Evolutionary conservation across 2,329 filamentous ascomycete genomes (phyloP).

Genomic region (Colletotrichum siamense): DNA sequence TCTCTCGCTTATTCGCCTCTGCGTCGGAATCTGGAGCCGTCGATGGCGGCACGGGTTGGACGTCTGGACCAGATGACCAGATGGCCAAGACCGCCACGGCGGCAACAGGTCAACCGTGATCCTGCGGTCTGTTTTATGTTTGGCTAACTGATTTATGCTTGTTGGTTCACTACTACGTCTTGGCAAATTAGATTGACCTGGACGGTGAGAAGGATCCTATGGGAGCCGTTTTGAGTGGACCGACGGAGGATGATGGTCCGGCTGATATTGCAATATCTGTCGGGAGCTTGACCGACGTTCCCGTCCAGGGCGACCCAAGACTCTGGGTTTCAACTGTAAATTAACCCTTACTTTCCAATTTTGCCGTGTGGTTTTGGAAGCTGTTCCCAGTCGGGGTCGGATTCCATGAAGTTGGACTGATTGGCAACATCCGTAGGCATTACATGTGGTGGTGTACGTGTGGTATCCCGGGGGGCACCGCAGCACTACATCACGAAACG

Average conservation of each 20-base stretch:
- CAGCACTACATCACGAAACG: no score
- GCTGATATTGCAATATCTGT: not conserved
- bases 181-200: not conserved
- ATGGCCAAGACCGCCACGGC: slow-evolving; percentile 16
- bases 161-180: not conserved
- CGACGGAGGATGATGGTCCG: slow-evolving; percentile 19
- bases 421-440: no score
- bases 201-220: not conserved
- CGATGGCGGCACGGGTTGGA: not conserved
- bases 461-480: no score
- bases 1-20: not conserved
- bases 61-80: not conserved
- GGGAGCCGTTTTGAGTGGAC: not conserved
- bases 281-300: slow-evolving; percentile 13
- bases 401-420: no score
- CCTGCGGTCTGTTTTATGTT: not conserved
- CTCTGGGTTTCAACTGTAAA: not conserved
- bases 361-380: no score
- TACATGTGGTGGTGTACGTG: no score
- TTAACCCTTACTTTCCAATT: no score
- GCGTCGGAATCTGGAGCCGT: not conserved
- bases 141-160: not conserved
- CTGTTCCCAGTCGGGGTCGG: no score
- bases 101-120: slow-evolving; percentile 1
- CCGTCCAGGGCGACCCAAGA: slow-evolving; percentile 1